A percentile compares a stretch with the other conserved stretches of the same genome.
Conservation (phyloP, 164 flowering plant species). For the Chimonanthus salicifolius region DNA sequence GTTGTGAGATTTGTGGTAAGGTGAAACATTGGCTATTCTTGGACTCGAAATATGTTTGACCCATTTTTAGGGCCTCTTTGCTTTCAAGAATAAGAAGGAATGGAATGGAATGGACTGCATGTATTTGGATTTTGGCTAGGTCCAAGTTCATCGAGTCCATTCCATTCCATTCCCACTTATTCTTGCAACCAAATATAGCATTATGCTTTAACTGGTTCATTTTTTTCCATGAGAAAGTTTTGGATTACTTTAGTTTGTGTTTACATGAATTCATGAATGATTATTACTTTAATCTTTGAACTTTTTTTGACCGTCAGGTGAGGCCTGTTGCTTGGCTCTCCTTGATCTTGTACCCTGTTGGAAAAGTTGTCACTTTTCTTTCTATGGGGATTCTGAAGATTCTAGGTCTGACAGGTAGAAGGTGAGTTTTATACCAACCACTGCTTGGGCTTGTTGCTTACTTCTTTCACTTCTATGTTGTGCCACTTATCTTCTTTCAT, state of each 20-base stretch:
- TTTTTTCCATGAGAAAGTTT: neutral
- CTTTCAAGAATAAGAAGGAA: neutral
- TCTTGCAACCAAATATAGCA: no score
- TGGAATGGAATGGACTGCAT: no score
- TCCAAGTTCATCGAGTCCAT: no score
- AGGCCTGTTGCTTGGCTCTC: constrained; percentile 99
- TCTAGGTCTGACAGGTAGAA: constrained; percentile 89
- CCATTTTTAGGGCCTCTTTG: neutral
- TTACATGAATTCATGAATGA: neutral
- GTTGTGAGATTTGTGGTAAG: constrained; percentile 98
- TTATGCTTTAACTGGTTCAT: neutral
- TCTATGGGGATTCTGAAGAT: constrained; percentile 93
- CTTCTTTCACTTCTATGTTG: neutral
- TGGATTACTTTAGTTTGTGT: neutral
- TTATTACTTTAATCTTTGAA: neutral
- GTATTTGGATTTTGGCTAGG: no score
- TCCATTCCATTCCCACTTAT: no score
- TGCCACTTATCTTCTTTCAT: neutral
- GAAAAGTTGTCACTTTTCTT: constrained; percentile 85
- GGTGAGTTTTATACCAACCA: constrained; percentile 34
- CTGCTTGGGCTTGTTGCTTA: neutral
- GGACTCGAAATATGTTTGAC: neutral
- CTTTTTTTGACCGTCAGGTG: constrained; percentile 53
- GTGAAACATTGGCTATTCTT: constrained; percentile 4
- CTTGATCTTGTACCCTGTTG: constrained; percentile 86